These are phyloP conservation scores for Coemansia sp. DNA, from an alignment of 192 early-diverging fungal species.

Conservation along the genomic window DNA sequence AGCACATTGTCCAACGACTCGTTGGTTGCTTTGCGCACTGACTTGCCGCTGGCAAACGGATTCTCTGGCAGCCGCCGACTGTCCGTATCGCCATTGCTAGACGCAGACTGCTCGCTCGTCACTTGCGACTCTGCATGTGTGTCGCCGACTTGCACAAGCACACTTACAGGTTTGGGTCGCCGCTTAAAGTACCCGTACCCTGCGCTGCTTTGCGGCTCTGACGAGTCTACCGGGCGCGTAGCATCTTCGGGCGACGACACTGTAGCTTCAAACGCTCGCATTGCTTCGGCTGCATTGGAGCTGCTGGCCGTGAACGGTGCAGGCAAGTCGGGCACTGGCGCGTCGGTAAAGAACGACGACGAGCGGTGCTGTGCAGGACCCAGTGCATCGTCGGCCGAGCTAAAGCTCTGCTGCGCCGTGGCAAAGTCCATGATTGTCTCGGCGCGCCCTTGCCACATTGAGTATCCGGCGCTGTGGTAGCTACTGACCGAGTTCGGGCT, in stretches of 20 bases:
- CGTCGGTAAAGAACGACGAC: conserved; percentile 15
- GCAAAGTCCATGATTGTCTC: conserved; percentile 52
- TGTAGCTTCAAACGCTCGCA: conserved; percentile 13
- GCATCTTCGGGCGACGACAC: conserved; percentile 3
- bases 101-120: not conserved
- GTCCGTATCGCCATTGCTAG: no score
- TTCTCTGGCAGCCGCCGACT: not conserved
- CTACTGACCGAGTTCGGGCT: conserved; percentile 47
- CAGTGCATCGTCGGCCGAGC: conserved; percentile 35
- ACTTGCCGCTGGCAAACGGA: conserved; percentile 13
- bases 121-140: conserved; percentile 11
- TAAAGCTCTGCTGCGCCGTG: conserved; percentile 51
- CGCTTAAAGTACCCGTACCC: conserved; percentile 6
- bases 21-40: conserved; percentile 37
- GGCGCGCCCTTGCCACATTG: conserved; percentile 40
- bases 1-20: conserved; percentile 52
- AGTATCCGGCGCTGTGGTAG: conserved; percentile 53
- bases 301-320: conserved; percentile 12
- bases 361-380: conserved; percentile 4
- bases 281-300: conserved; percentile 8
- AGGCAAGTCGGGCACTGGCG: conserved; percentile 26
- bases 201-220: not conserved
- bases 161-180: conserved; percentile 34
- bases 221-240: not conserved
- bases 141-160: conserved; percentile 46